Base-by-base conservation (phyloP, 1,284 basidiomycete genomes). In the Heliocybe sulcata region DNA sequence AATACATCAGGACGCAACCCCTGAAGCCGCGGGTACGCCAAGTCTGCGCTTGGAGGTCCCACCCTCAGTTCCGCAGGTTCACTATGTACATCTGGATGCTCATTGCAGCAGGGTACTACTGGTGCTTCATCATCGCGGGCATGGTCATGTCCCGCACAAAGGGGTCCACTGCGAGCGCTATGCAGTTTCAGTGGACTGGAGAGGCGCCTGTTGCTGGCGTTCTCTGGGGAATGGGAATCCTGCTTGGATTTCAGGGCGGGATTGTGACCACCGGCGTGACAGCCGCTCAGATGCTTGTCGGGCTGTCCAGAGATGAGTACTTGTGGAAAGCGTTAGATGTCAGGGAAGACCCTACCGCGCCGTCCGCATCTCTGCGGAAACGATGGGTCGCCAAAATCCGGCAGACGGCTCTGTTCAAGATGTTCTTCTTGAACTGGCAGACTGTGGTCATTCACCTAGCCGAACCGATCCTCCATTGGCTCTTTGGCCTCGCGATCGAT, bases 401-500 rank as follows among this genome's bases (percentile, higher is more conserved):
- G 6, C 4, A 31, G 29, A 6, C 12, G 29, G 12, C n/a, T 20
- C 19, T 38, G 22, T 48, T 53, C 12, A 55, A 52, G 33, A 33
- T 14, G 27, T 38, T 56, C 25, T 22, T 55, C 31, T 16, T 55
- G 11, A 38, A 29, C 27, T 47, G 33, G 35, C 51, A 55, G n/a
- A 50, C 45, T 19, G n/a, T 51, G 19, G 54, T 27, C 2, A 27
- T 56, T 6, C 47, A 53, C 11, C 4, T 57, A 11, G 50, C 52
- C 8, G 56, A 59, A 12, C 56, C 58, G 9, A 9, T 56, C 16
- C 48, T 59, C 19, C 58, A 59, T 45, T 59, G 58, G 56, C 31
- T 57, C 22, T 59, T 57, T 27, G 58, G 58, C 11, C 54, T 57
- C 4, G 56, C 56, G 3, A 52, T 59, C 20, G 33, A 29, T 42